Conservation (phyloP, 2,329 filamentous ascomycete species). For the Scedosporium apiospermum region DNA sequence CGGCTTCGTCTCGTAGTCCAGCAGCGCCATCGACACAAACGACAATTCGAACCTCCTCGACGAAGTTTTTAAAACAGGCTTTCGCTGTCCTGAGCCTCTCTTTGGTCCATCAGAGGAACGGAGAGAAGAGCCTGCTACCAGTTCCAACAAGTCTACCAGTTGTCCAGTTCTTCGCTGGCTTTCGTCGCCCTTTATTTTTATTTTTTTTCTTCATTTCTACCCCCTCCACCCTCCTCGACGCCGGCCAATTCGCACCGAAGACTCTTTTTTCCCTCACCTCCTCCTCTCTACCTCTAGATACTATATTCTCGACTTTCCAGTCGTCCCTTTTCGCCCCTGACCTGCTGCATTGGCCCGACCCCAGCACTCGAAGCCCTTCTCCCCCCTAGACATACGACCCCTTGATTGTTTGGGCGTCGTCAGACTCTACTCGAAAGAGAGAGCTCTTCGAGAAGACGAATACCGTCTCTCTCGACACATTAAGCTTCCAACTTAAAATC, state of each 20-base stretch:
- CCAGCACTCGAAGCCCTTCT: not conserved
- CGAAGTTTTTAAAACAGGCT: conserved; percentile 54
- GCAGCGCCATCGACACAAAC: conserved; percentile 68
- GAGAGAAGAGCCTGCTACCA: conserved; percentile 5
- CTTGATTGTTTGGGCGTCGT: not conserved
- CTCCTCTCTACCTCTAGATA: not conserved
- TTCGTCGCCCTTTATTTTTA: not conserved
- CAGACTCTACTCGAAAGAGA: not conserved
- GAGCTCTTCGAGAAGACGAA: not conserved
- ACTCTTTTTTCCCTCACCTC: not conserved
- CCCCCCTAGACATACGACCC: not conserved
- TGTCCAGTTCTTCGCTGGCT: not conserved
- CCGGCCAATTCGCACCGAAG: not conserved
- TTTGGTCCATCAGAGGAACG: not conserved
- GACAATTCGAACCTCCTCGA: conserved; percentile 49
- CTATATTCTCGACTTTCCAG: not conserved
- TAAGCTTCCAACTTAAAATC: not conserved
- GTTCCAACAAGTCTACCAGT: conserved; percentile 5
- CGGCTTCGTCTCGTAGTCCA: conserved; percentile 60
- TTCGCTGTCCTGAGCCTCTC: conserved; percentile 15
- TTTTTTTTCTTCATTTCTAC: not conserved
- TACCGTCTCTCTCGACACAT: not conserved
- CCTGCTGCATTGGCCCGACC: not conserved
- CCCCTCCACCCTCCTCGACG: not conserved
- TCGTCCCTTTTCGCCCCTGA: not conserved